Conservation (phyloP, 1,284 basidiomycete species). For the Uromyces viciae-fabae region DNA sequence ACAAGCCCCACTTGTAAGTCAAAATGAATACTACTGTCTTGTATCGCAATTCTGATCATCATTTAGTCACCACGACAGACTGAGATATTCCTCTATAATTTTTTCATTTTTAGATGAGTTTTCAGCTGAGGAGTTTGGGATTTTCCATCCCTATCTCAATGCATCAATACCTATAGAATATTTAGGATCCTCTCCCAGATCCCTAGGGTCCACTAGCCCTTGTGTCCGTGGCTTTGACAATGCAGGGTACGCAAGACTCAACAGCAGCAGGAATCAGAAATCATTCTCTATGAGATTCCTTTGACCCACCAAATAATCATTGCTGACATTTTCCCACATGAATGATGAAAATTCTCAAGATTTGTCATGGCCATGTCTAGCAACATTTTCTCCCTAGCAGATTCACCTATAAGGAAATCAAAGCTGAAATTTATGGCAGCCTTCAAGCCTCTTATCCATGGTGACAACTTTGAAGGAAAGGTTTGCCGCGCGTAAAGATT, state of each 20-base stretch:
- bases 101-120: slow-evolving; percentile 36
- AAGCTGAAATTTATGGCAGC: background rate
- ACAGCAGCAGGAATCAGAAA: background rate
- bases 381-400: slow-evolving; percentile 26
- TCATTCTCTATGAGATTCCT: background rate
- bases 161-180: slow-evolving; percentile 38
- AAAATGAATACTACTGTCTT: background rate
- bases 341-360: background rate
- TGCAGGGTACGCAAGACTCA: slow-evolving; percentile 26
- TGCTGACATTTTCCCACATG: no score
- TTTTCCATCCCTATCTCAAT: slow-evolving; percentile 35
- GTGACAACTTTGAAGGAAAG: slow-evolving; percentile 38
- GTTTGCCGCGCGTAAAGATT: background rate
- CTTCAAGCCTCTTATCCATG: background rate
- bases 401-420: slow-evolving; percentile 16
- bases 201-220: background rate
- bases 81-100: no score
- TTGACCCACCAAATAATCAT: no score
- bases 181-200: slow-evolving; percentile 22
- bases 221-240: slow-evolving; percentile 43
- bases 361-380: slow-evolving; percentile 42
- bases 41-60: background rate
- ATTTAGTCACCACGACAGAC: no score
- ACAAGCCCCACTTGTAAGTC: slow-evolving; percentile 36
- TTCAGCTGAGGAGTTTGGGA: slow-evolving; percentile 31